Conservation (phyloP, 2,329 filamentous ascomycete genomes). For the Aspergillus vadensis region DNA sequence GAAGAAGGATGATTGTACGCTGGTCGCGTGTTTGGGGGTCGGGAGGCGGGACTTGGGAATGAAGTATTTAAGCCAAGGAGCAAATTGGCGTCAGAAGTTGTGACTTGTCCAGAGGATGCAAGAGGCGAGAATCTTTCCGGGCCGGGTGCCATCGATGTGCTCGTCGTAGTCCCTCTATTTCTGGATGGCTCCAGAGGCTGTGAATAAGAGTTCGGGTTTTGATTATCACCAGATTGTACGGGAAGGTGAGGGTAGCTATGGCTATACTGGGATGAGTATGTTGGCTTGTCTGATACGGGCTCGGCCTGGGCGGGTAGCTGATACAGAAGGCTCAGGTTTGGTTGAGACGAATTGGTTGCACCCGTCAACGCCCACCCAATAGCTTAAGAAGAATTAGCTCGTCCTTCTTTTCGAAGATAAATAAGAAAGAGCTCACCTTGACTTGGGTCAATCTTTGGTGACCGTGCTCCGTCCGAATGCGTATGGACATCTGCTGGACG, state of each 20-base stretch:
- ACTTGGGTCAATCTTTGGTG: slow-evolving; percentile 53
- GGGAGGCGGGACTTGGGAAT: slow-evolving; percentile 31
- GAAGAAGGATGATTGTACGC: slow-evolving; percentile 25
- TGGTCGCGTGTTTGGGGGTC: slow-evolving; percentile 25
- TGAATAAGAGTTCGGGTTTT: slow-evolving; percentile 27
- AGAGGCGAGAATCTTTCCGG: slow-evolving; percentile 33
- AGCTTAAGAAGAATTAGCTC: slow-evolving; percentile 50
- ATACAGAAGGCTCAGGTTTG: slow-evolving; percentile 80
- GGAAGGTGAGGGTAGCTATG: slow-evolving; percentile 31
- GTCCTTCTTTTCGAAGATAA: not conserved
- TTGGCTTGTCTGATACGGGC: slow-evolving; percentile 28
- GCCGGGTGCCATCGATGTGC: slow-evolving; percentile 24
- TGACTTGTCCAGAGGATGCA: slow-evolving; percentile 47
- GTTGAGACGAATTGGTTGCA: slow-evolving; percentile 81
- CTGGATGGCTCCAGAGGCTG: slow-evolving; percentile 37
- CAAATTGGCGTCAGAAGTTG: slow-evolving; percentile 39
- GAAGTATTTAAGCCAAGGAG: slow-evolving; percentile 54
- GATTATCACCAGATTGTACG: slow-evolving; percentile 23
- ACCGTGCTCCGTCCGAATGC: slow-evolving; percentile 38
- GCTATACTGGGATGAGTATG: slow-evolving; percentile 35
- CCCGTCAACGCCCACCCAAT: slow-evolving; percentile 89
- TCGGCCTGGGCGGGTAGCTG: slow-evolving; percentile 53
- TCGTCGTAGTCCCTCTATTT: slow-evolving; percentile 24
- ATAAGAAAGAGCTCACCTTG: slow-evolving; percentile 49
- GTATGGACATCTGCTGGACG: slow-evolving; percentile 28